Evolutionary conservation across 306 rosid species (phyloP).

Genomic region (Aeschynomene evenia): DNA sequence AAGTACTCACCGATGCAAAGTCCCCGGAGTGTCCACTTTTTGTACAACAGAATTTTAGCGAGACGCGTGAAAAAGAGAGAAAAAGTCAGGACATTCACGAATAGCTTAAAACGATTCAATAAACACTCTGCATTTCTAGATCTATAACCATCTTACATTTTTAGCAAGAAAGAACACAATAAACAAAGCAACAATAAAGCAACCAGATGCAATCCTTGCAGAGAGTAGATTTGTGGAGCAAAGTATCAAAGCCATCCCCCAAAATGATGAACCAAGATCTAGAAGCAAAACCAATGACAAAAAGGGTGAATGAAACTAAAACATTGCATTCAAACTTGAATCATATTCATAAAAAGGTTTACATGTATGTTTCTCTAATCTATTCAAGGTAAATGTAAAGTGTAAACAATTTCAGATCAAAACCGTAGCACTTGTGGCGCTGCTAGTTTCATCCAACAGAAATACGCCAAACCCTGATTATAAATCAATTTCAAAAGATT

Average conservation of each 20-base stretch:
- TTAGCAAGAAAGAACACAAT: conserved; percentile 85
- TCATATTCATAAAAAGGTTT: not conserved
- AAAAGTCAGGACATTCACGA: conserved; percentile 31
- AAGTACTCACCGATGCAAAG: conserved; percentile 77
- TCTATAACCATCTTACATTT: conserved; percentile 62
- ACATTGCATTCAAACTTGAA: conserved; percentile 27
- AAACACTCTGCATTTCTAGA: not conserved
- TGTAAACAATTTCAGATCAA: conserved; percentile 11
- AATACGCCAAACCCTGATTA: conserved; percentile 9
- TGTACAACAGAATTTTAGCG: conserved; percentile 8
- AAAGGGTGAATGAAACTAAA: conserved; percentile 29
- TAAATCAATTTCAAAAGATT: conserved; percentile 5
- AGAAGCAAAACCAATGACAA: conserved; percentile 32
- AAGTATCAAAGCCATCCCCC: conserved; percentile 97
- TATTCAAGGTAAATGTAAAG: not conserved
- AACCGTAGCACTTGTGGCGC: conserved; percentile 15
- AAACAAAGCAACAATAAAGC: conserved; percentile 70
- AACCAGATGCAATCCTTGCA: conserved; percentile 92
- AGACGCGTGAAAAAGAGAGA: conserved; percentile 15
- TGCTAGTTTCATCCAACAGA: not conserved
- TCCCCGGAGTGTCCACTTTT: conserved; percentile 97
- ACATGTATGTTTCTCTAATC: not conserved
- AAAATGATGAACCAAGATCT: conserved; percentile 98
- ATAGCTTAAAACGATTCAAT: conserved; percentile 1
- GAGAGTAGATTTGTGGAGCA: conserved; percentile 80